Base-by-base conservation (phyloP, 2,329 filamentous ascomycete genomes). In the Leptographium flavum region DNA sequence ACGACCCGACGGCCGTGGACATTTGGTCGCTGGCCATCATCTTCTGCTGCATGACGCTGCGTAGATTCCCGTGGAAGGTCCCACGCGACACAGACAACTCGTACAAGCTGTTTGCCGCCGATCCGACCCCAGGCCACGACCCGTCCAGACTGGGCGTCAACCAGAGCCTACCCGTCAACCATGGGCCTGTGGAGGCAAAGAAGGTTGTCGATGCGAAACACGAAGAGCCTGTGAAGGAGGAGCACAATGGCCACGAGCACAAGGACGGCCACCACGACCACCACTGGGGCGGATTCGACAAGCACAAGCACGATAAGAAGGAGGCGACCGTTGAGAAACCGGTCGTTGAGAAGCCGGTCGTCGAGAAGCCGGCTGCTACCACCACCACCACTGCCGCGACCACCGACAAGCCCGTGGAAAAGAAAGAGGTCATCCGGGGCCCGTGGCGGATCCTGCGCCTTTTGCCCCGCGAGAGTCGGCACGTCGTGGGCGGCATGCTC, bases 21-120 rank as follows among this genome's bases (percentile, higher is more conserved):
- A 87, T 98, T 48, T 98, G 92, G 92, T 98, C 92, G 11, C 70
- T 98, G 48, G 92, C 90, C 17, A 98, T 98, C 55, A 96, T 98
- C 45, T 98, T 90, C 65, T 96, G 92, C 64, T 98, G 92, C 68
- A 98, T 98, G 92, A 92, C 87, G 5, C 70, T 98, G 36, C 76
- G 92, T 21, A 73, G 92, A 31, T 98, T 98, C 58, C 92, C 92
- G 0, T 98, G 92, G 92, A 98, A 98, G 66, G 80, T 93, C 31
- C 92, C 92, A 5, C 79, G 88, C 35, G 68, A 87, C 60, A 85
- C 85, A 4, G 92, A 98, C 61, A 96, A 94, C 61, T 94, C 87
- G 0, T 98, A 86, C 65, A 88, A 90, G 56, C 74, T 98, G 2
- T 98, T 98, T 59, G 81, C 90, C 14, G 79, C 92, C 2, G 74